A percentile compares a stretch with the other conserved stretches of the same genome.
Evolutionary conservation across 1,284 basidiomycete genomes (phyloP).

Genomic region (Ceratobasidium papillatum): DNA sequence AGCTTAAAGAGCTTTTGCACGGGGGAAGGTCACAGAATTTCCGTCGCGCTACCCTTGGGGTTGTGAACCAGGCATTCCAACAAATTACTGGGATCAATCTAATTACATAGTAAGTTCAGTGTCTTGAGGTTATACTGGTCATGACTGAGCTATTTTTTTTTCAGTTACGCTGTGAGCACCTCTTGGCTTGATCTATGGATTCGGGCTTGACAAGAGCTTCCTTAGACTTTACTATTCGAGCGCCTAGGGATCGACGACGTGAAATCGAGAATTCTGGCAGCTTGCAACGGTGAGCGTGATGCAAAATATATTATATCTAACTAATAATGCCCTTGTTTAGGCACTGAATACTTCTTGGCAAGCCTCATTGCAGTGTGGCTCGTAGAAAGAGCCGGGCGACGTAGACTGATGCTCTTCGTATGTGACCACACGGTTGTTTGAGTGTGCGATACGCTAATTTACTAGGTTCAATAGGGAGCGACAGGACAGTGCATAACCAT

Average conservation of each 20-base stretch:
- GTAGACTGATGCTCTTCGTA: slow-evolving; percentile 72
- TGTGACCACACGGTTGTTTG: background rate
- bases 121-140: slow-evolving; percentile 37
- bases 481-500: slow-evolving; percentile 70
- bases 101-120: slow-evolving; percentile 66
- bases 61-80: slow-evolving; percentile 74
- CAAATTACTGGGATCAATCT: slow-evolving; percentile 73
- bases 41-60: slow-evolving; percentile 64
- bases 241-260: slow-evolving; percentile 67
- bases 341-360: slow-evolving; percentile 71
- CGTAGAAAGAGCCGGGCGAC: slow-evolving; percentile 69
- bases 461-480: slow-evolving; percentile 53
- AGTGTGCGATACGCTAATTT: background rate
- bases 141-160: slow-evolving; percentile 43
- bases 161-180: slow-evolving; percentile 48
- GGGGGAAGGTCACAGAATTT: slow-evolving; percentile 71
- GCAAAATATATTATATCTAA: background rate
- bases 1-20: slow-evolving; percentile 64
- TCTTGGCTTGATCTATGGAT: background rate
- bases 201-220: background rate
- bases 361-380: slow-evolving; percentile 62
- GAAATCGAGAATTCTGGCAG: slow-evolving; percentile 71
- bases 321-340: background rate
- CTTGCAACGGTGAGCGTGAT: slow-evolving; percentile 62
- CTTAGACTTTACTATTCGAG: slow-evolving; percentile 65